Evolutionary conservation across 2,329 filamentous ascomycete species (phyloP).

Genomic region (Domatiomyces globalis): DNA sequence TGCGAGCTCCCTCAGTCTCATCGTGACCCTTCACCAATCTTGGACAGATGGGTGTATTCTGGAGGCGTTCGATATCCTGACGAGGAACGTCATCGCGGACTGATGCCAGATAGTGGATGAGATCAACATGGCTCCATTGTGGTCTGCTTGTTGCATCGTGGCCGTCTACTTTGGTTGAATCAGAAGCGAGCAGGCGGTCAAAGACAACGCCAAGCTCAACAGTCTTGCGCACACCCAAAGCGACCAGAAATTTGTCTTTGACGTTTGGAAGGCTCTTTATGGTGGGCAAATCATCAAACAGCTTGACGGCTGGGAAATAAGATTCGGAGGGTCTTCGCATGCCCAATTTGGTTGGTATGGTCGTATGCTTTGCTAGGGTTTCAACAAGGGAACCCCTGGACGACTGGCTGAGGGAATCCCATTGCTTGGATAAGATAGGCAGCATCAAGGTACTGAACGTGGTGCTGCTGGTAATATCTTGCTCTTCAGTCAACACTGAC

Average conservation of each 20-base stretch:
- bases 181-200: conserved; percentile 55
- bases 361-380: conserved; percentile 51
- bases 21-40: conserved; percentile 49
- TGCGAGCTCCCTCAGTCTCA: conserved; percentile 34
- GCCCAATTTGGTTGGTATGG: conserved; percentile 81
- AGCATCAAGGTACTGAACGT: conserved; percentile 66
- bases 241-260: conserved; percentile 76
- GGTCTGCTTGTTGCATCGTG: conserved; percentile 15
- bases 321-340: conserved; percentile 76
- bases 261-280: conserved; percentile 62
- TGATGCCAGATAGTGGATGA: conserved; percentile 86
- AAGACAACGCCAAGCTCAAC: conserved; percentile 92
- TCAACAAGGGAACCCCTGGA: conserved; percentile 53
- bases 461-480: conserved; percentile 57
- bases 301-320: conserved; percentile 83
- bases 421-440: conserved; percentile 70
- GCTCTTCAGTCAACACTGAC: conserved; percentile 42
- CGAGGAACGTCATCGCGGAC: conserved; percentile 77
- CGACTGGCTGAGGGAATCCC: conserved; percentile 59
- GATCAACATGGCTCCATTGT: conserved; percentile 82
- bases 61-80: conserved; percentile 66
- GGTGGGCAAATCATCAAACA: conserved; percentile 85
- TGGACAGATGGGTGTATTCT: conserved; percentile 65
- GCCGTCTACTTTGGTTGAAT: conserved; percentile 26
- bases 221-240: conserved; percentile 84